These are phyloP conservation scores for Leucoagaricus sp. DNA, from an alignment of 1,284 basidiomycete species.

Conservation along the genomic window DNA sequence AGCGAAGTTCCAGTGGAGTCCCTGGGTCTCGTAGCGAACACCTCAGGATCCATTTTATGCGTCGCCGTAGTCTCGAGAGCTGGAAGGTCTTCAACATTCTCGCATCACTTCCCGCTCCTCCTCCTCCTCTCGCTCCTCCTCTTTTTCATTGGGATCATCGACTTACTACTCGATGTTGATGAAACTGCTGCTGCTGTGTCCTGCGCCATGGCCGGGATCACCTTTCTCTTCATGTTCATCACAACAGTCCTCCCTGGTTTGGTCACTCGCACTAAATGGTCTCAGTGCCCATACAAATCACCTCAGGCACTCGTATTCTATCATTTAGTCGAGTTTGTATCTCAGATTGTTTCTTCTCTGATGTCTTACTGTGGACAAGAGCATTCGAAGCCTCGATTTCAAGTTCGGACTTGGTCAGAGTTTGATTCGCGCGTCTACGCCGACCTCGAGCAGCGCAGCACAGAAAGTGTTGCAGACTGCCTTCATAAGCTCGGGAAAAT, in stretches of 20 bases:
- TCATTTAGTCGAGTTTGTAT: no score
- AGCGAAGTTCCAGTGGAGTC: not conserved
- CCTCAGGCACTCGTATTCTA: slow-evolving; percentile 1
- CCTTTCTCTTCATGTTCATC: no score
- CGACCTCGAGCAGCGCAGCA: no score
- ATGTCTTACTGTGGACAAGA: no score
- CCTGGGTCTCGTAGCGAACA: not conserved
- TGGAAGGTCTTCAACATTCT: no score
- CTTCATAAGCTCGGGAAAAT: no score
- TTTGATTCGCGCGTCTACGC: no score
- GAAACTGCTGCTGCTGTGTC: not conserved
- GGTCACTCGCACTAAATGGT: not conserved
- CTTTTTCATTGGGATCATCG: not conserved
- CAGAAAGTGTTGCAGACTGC: no score
- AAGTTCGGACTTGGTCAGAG: no score
- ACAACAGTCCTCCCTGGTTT: not conserved
- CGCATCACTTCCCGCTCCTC: not conserved
- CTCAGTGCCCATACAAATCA: slow-evolving; percentile 6
- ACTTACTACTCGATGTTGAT: not conserved
- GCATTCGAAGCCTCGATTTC: no score
- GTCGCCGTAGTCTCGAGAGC: not conserved
- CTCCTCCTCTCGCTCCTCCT: not conserved
- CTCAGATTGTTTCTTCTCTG: no score
- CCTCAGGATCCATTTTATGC: not conserved
- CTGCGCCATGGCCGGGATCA: no score